Conservation (phyloP, 495 filamentous ascomycete genomes). For the Penicillium turbatum region DNA sequence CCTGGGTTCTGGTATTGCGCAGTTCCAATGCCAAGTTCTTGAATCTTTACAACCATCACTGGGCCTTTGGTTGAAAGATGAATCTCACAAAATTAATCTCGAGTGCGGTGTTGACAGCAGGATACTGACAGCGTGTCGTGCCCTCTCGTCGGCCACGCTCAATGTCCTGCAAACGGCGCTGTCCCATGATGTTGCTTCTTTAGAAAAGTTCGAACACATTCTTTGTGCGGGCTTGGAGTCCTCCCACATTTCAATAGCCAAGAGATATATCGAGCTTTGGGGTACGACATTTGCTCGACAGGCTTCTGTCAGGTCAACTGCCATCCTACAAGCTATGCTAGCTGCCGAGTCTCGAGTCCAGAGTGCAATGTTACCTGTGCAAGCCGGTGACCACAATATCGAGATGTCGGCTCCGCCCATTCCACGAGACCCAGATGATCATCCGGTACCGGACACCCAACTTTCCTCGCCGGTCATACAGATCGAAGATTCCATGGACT, state of each 20-base stretch:
- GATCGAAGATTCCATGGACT: neutral
- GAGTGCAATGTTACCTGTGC: neutral
- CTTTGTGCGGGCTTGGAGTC: conserved; percentile 55
- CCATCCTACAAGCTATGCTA: conserved; percentile 46
- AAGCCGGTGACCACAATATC: neutral
- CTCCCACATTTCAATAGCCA: conserved; percentile 48
- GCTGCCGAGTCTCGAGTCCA: conserved; percentile 27
- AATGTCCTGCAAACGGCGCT: conserved; percentile 34
- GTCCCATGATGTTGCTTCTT: conserved; percentile 35
- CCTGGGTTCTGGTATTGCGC: conserved; percentile 29
- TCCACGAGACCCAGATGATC: neutral
- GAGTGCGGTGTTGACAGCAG: conserved; percentile 32
- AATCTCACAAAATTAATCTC: conserved; percentile 24
- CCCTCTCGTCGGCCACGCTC: conserved; percentile 33
- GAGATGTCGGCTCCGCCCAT: neutral
- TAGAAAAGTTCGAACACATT: conserved; percentile 48
- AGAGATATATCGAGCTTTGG: conserved; percentile 55
- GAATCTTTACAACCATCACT: conserved; percentile 32
- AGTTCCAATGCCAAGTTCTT: conserved; percentile 32
- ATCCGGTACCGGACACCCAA: neutral
- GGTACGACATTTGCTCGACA: conserved; percentile 52
- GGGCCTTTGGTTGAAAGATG: conserved; percentile 34
- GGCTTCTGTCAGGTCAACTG: conserved; percentile 39
- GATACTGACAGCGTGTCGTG: conserved; percentile 36
- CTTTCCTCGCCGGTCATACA: conserved; percentile 29